These are phyloP conservation scores for Suhomyces prunicola DNA, from an alignment of 805 yeast genomes.

Conservation along the genomic window DNA sequence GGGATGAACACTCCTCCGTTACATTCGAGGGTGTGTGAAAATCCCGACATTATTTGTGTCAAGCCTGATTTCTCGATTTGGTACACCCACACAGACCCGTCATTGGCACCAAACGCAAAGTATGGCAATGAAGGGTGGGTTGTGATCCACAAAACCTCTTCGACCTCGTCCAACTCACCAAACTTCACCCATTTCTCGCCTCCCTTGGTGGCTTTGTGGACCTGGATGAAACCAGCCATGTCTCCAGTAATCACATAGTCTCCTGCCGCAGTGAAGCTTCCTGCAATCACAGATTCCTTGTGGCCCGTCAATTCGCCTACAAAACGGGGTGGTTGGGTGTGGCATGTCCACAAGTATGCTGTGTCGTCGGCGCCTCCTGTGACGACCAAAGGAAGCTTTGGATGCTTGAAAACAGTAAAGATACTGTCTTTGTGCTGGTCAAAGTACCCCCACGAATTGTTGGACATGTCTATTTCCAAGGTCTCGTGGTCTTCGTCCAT, in stretches of 20 bases:
- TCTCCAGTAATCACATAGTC: slow-evolving; percentile 82
- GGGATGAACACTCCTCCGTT: slow-evolving; percentile 75
- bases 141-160: slow-evolving; percentile 81
- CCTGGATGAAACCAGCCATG: slow-evolving; percentile 84
- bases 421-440: slow-evolving; percentile 89
- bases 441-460: slow-evolving; percentile 85
- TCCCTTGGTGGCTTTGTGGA: slow-evolving; percentile 66
- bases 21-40: slow-evolving; percentile 76
- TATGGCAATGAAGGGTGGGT: slow-evolving; percentile 76
- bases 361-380: slow-evolving; percentile 94
- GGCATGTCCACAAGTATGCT: slow-evolving; percentile 91
- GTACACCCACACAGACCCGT: slow-evolving; percentile 94
- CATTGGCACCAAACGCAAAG: slow-evolving; percentile 88
- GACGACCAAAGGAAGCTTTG: slow-evolving; percentile 78
- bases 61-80: slow-evolving; percentile 56
- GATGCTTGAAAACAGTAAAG: slow-evolving; percentile 79
- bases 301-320: slow-evolving; percentile 78
- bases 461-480: slow-evolving; percentile 80
- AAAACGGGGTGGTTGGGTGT: slow-evolving; percentile 75
- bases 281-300: slow-evolving; percentile 82
- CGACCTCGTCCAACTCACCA: slow-evolving; percentile 78
- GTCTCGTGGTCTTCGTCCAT: slow-evolving; percentile 43
- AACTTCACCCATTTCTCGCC: slow-evolving; percentile 80
- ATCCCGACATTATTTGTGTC: slow-evolving; percentile 74
- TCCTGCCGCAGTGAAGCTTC: slow-evolving; percentile 83